Evolutionary conservation across 1,284 basidiomycete genomes (phyloP), one percentile per base, ranked within the genome.

Genomic region (Macrocystidia cucumis): DNA sequence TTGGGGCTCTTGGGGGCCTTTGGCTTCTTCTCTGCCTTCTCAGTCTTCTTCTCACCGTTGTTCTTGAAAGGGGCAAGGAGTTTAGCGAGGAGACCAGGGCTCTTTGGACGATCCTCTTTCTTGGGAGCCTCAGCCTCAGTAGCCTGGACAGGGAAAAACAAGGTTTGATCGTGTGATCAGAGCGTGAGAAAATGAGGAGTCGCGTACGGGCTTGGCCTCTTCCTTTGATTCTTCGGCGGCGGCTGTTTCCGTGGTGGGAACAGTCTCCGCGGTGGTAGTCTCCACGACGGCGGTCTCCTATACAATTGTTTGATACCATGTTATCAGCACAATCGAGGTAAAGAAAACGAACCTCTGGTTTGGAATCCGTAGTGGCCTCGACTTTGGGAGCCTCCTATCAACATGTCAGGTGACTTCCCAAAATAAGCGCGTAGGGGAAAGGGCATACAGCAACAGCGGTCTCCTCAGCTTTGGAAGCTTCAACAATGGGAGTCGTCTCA

Each of bases 101-200:
- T 84, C 74, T 81, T 85, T 48, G 82, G 79, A 44, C 69, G 65
- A 12, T 82, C 78, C 45, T 82, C 80, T 63, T 81, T 81, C 72
- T 79, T 78, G 8, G 60, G 14, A 22, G 56, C 49, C 44, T 75
- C 74, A 34, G 62, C 53, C 37, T 69, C 49, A 29, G 61, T 56
- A 31, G 58, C 54, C 67, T 60, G 19, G 14, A 37, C 12, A 32
- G 27, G 5, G 37, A 17, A 3, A 31, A 30, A 44, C 9, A 13
- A 39, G 29, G 33, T 40, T 17, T 22, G 23, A 39, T 14, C n/a
- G 51, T 65, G 70, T 63, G 40, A 24, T 18, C 11, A 16, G 12
- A 43, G 43, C 30, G 42, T 34, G 29, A 75, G 14, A 25, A 30
- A 32, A 34, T 9, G 39, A 16, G 37, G 11, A 35, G 17, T 13